Base-by-base conservation (phyloP, 1,139 yeast species). In the Blastobotrys arbuscula region DNA sequence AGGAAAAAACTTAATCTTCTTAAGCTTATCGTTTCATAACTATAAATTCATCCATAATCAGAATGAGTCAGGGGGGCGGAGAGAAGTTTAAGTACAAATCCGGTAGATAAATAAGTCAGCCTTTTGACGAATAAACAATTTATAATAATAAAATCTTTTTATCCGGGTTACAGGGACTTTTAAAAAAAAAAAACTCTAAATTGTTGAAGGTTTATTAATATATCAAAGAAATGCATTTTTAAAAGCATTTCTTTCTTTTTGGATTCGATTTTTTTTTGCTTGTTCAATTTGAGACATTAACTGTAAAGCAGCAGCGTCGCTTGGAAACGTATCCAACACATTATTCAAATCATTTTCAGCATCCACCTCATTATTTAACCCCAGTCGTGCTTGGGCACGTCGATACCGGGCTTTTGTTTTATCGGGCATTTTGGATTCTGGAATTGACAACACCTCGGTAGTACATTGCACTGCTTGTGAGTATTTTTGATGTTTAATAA, bases 381-480 rank as follows among this genome's bases (percentile, higher is more conserved):
- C 38, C 40, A 57, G 36, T 36, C 52, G 47, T 5, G 55, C 61
- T 28, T 49, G 72, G 34, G 96, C 97, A 67, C 88, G 81, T 64
- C 97, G 81, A 71, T 84, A 90, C 47, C 78, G 72, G 0, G 96
- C 96, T 72, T 90, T 90, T 8, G 95, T 88, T 64, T 76, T 78
- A 26, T 86, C 80, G 57, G 80, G 78, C 48, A 78, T 84, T 47
- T 80, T 87, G 12, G 84, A 71, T 2, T 70, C 50, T 41, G 81
- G 83, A 24, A 75, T 76, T 35, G 76, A 83, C 49, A 87, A 72
- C 0, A 88, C 96, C 45, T 78, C 78, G 3, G 79, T 68, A 2
- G 95, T 78, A 2, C 84, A 79, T 39, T 69, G 66, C 44, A 87
- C 69, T 0, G 82, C 81, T 23, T 76, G 78, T 53, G 71, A 73